These are phyloP conservation scores for Earliella scabrosa DNA, from an alignment of 1,284 basidiomycete genomes.

Conservation along the genomic window DNA sequence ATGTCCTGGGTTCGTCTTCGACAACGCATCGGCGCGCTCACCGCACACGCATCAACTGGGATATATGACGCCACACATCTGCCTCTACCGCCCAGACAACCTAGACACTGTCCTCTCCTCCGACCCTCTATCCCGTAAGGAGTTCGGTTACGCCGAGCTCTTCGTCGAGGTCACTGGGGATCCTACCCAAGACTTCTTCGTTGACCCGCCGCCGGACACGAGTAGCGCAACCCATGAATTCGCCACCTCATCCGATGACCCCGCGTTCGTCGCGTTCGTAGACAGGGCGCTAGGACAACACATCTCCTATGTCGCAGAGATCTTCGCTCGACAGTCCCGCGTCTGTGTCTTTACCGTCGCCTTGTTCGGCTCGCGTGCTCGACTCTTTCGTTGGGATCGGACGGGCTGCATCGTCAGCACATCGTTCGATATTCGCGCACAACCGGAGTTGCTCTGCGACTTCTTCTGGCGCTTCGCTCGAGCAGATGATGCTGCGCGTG, in stretches of 20 bases:
- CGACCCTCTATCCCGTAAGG: neutral
- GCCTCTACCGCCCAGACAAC: neutral
- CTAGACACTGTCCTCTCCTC: neutral
- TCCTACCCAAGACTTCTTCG: slow-evolving; percentile 4
- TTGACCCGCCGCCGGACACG: neutral
- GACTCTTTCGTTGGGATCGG: slow-evolving; percentile 13
- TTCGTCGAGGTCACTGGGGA: slow-evolving; percentile 5
- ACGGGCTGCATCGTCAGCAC: slow-evolving; percentile 6
- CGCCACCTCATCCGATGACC: neutral
- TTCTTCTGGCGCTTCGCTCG: slow-evolving; percentile 7
- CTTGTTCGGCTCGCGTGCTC: neutral
- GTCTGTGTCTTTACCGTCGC: slow-evolving; percentile 2
- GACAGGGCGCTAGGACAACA: neutral
- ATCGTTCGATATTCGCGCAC: slow-evolving; percentile 5
- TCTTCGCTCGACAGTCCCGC: slow-evolving; percentile 12
- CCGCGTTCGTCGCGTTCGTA: neutral
- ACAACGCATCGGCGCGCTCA: no score
- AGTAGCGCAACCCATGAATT: neutral
- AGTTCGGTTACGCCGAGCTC: slow-evolving; percentile 8
- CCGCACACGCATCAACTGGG: no score
- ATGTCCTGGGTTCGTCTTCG: no score
- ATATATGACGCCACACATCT: slow-evolving; percentile 1
- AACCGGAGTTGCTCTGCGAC: slow-evolving; percentile 1
- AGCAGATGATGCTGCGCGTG: neutral
- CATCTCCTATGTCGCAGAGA: slow-evolving; percentile 4